Base-by-base conservation (phyloP, 805 yeast species). In the baker's yeast (Saccharomyces cerevisiae) region DNA sequence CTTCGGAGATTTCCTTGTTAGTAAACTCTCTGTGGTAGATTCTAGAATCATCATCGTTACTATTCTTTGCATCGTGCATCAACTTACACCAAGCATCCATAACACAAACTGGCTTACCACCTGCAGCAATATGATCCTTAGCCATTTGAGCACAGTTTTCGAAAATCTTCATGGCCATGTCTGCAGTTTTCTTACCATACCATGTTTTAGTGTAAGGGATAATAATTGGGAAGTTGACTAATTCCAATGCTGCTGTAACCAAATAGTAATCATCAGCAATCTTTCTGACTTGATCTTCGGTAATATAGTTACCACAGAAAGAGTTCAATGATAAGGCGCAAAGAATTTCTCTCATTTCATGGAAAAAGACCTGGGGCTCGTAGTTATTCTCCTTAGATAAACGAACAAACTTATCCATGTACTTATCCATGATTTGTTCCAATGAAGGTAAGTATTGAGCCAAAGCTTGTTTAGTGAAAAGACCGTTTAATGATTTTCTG, bases 211-310 rank as follows among this genome's bases (percentile, higher is more conserved):
- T 90, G 78, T 79, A 94, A 30, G 99, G 99, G 50, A 94, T 71
- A 59, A 94, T 92, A 64, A 94, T 88, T 58, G 99, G 99, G 83
- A 94, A 94, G 77, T 94, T 94, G 58, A 94, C 99, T 61, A 94
- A 81, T 75, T 94, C 99, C 67, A 94, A 79, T 28, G 99, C 99
- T 56, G 96, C 96, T 13, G 99, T 94, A 61, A 94, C 87, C 59
- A 81, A 76, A 73, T 83, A 94, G 73, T 91, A 94, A 72, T 91
- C 90, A 71, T 92, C 98, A 51, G 97, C 94, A 65, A 94, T 83
- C 53, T 78, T 77, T 72, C 87, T 81, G 65, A 94, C 85, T 74
- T 94, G 96, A 63, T 84, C 95, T 59, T 91, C 95, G 55, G 95
- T 84, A 66, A 94, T 94, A 73, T 90, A 91, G 55, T 85, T 87